Evolutionary conservation across 2,329 filamentous ascomycete genomes (phyloP), one percentile per base, ranked within the genome.

Genomic region (Passalora sequoiae): DNA sequence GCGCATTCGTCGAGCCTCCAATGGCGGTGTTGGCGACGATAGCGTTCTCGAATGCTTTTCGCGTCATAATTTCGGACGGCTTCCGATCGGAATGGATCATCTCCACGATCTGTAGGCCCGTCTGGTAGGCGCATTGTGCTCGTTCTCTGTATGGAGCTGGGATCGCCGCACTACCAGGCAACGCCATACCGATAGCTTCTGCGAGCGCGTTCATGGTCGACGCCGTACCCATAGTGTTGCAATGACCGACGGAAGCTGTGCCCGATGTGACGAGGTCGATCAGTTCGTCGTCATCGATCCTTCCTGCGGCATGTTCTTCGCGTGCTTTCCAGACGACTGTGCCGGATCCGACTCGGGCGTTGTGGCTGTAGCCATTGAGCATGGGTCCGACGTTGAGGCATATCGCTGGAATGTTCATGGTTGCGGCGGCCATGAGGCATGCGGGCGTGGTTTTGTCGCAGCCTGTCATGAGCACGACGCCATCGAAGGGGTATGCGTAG

Each of bases 1-100:
- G 74, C 0, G 75, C 74, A 48, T 78, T 78, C 3, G 75, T 77
- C 49, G 71, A 75, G 10, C 75, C 75, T 19, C 75, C 75, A 40
- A 78, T 75, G 15, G 75, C 74, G 1, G 72, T 74, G 47, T 76
- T 77, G 30, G 67, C 68, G 4, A 72, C 70, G 20, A 78, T 74
- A 5, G 72, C 74, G 46, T 78, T 78, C 59, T 78, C 74, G 44
- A 78, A 78, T 1, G 75, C 73, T 43, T 71, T 59, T 3, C 73
- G 65, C 1, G 74, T 77, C 69, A 78, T 69, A 53, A 78, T 72
- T 45, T 78, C 74, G 49, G 68, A 73, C 2, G 75, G 75, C 46
- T 60, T 61, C 2, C 57, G 45, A 25, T 60, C 59, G 1, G 44
- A 44, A 27, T 52, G 49, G 15, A 61, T 57, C 57, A 60, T 59